phyloP scores from a whole-genome alignment of 2,329 filamentous ascomycete species.

The Chaetomium sp. region DNA sequence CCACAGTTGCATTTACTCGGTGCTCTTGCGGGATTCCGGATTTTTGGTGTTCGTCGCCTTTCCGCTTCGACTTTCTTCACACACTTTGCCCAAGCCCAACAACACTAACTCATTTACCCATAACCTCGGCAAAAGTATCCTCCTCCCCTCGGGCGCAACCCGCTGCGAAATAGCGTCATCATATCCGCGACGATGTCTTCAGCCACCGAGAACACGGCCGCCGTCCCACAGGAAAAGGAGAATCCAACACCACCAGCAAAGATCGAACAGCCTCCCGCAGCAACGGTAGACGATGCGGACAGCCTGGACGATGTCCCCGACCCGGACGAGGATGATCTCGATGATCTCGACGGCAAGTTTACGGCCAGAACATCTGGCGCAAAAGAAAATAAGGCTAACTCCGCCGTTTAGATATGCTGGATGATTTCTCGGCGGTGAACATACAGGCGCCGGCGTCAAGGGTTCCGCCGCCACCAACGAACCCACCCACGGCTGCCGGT shows the following conservation, averaged over 20 bases:
- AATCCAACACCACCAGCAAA: background rate
- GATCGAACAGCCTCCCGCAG: conserved; percentile 21
- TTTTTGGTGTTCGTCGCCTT: no score
- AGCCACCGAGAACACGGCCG: conserved; percentile 13
- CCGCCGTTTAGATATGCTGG: conserved; percentile 67
- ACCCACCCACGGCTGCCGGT: conserved; percentile 7
- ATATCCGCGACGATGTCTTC: conserved; percentile 17
- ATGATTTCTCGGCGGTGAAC: conserved; percentile 73
- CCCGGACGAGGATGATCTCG: conserved; percentile 85
- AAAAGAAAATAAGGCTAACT: conserved; percentile 8
- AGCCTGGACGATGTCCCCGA: conserved; percentile 54
- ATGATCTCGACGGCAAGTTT: conserved; percentile 76
- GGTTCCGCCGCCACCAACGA: conserved; percentile 21
- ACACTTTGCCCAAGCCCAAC: no score
- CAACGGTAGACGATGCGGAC: conserved; percentile 17
- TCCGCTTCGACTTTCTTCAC: no score
- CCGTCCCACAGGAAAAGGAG: conserved; percentile 20
- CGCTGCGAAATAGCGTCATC: no score
- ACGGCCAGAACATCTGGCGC: background rate
- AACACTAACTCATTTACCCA: no score
- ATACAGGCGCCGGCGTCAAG: conserved; percentile 41
- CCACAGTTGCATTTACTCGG: no score
- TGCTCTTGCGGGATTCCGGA: no score
- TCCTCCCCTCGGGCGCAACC: background rate
- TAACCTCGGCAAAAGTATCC: background rate